Conservation (phyloP, 345 rosid species). For the Brassica cretica region DNA sequence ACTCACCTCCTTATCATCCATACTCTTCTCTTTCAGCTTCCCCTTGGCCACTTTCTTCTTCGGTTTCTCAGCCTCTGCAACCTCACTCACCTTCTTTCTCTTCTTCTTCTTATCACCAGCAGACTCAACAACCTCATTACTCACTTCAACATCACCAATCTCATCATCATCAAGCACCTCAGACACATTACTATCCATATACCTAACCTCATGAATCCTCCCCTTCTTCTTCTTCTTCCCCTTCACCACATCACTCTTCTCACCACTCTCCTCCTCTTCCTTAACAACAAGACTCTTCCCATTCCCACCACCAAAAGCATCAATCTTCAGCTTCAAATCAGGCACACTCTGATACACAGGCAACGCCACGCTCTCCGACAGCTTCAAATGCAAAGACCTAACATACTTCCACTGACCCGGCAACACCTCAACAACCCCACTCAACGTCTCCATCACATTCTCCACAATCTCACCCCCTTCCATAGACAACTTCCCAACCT, state of each 20-base stretch:
- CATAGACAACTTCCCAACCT: slow-evolving; percentile 67
- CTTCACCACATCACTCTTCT: slow-evolving; percentile 30
- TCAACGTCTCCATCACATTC: slow-evolving; percentile 62
- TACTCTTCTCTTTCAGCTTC: slow-evolving; percentile 15
- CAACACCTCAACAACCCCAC: slow-evolving; percentile 59
- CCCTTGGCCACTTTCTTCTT: slow-evolving; percentile 16
- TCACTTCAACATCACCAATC: slow-evolving; percentile 35
- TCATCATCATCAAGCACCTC: slow-evolving; percentile 46
- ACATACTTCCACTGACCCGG: slow-evolving; percentile 69
- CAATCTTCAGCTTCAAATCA: slow-evolving; percentile 66
- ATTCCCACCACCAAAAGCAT: slow-evolving; percentile 24
- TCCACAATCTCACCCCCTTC: slow-evolving; percentile 42
- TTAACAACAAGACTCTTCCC: slow-evolving; percentile 18
- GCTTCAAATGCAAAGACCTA: slow-evolving; percentile 71
- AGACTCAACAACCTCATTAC: slow-evolving; percentile 25
- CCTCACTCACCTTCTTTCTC: slow-evolving; percentile 27
- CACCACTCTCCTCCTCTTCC: slow-evolving; percentile 1
- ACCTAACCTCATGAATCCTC: slow-evolving; percentile 72
- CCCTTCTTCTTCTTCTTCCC: slow-evolving; percentile 58
- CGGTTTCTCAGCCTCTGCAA: slow-evolving; percentile 38
- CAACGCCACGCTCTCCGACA: slow-evolving; percentile 66
- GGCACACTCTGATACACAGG: slow-evolving; percentile 73
- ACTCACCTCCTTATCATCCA: not conserved
- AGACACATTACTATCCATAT: slow-evolving; percentile 58
- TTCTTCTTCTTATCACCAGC: slow-evolving; percentile 40